Evolutionary conservation across 1,284 basidiomycete genomes (phyloP), one percentile per base, ranked within the genome.

Genomic region (Malassezia nana): DNA sequence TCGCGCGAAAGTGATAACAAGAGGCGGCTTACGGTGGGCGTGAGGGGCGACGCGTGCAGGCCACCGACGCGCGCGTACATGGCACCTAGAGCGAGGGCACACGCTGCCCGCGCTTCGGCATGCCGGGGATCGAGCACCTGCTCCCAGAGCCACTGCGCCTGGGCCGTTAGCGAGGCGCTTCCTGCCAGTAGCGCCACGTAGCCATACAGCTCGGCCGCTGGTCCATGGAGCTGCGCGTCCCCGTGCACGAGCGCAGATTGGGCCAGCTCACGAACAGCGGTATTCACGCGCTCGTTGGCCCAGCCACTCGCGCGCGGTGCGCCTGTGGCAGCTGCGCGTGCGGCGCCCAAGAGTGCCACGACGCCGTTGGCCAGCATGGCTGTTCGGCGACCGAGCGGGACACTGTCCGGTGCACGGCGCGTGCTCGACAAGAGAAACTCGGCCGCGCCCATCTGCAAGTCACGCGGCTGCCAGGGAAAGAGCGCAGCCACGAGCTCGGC

Each of bases 121-220:
- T 94, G 86, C 9, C 91, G 86, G 74, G 98, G 95, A 74, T 81
- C 88, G 56, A 98, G 89, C n/a, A 98, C 87, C 68, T 91, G 87
- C 65, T 95, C 88, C 6, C 98, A 89, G 9, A 95, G 80, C 65
- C 83, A 84, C 72, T 95, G 95, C 59, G 91, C 85, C 74, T 94
- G 87, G 26, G 79, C 81, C 0, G 88, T 86, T 50, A 96, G 78
- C 77, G 91, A 92, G 38, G 81, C 82, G 6, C 84, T 89, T 15
- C 86, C 89, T 0, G 86, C 87, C 12, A 94, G 77, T 55, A 83
- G 85, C 1, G 87, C 85, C 2, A 98, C 77, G 22, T 87, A 82
- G 15, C 94, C 94, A 62, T 96, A 84, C 0, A 87, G 83, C 74
- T 95, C 90, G 59, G 88, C 90, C n/a, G 86, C 84, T 0, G 84